Base-by-base conservation (phyloP, 192 early-diverging fungal species). In the Dissophora globulifera region DNA sequence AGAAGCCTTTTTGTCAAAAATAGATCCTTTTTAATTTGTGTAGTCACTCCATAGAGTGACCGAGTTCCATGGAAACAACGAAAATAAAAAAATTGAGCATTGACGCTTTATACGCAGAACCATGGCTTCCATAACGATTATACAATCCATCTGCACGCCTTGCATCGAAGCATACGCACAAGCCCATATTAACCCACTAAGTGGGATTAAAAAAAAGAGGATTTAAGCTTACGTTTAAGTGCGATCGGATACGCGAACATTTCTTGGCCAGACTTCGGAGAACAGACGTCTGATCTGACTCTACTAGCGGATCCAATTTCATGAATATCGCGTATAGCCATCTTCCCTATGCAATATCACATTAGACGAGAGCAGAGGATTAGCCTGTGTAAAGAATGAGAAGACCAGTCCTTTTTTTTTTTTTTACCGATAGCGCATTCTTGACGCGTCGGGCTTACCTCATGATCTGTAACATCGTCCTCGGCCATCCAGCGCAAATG, bases 281-380 rank as follows among this genome's bases (percentile, higher is more conserved):
- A 23, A 79, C 58, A 0, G 83, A 65, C 1, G 74, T 51, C 35
- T 82, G 62, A 30, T 82, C 75, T 2, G 83, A 80, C 25, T 67
- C 68, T 40, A 84, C 62, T 6, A 84, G 74, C 23, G 66, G 58
- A 45, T 84, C 83, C 41, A 84, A 54, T 17, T 80, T 76, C 43
- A 82, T 45, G 5, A 84, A 48, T 12, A 84, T 27, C 0, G 79
- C 74, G 40, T 72, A 84, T 16, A 84, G 47, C 78, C 83, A 82
- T 20, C 35, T 43, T 13, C 63, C 75, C 81, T 84, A 55, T 38
- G 13, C 13, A 38, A 38, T 38, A 38, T 9, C 35, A 38, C 35
- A 38, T 13, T 9, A 6, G 13, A 38, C 35, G 22, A 50, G n/a
- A 23, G 22, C 16, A 9, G 33, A 51, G 30, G 5, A 51, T 29